phyloP scores from a whole-genome alignment of 345 rosid species.

The Arabidopsis suecica region DNA sequence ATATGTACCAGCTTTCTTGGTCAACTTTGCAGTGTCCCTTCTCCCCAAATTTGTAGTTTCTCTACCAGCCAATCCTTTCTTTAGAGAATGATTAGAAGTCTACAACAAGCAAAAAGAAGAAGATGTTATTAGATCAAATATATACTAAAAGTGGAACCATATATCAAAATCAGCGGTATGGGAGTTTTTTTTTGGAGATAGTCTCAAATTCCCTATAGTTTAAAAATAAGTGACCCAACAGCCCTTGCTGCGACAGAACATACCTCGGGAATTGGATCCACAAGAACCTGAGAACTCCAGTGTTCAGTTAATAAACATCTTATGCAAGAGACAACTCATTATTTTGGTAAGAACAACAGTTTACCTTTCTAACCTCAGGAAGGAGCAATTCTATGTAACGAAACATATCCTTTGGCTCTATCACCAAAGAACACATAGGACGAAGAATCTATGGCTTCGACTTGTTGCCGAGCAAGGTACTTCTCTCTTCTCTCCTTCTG shows the following conservation, averaged over 20 bases:
- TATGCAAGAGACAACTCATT: slow-evolving; percentile 16
- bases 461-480: slow-evolving; percentile 99
- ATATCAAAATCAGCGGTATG: too few relatives aligned
- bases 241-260: slow-evolving; percentile 99
- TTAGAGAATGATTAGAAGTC: slow-evolving; percentile 56
- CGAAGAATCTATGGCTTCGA: slow-evolving; percentile 51
- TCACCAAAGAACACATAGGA: slow-evolving; percentile 93
- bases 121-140: too few relatives aligned
- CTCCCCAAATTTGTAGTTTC: slow-evolving; percentile 61
- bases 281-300: slow-evolving; percentile 73
- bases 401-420: slow-evolving; percentile 97
- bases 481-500: slow-evolving; percentile 98
- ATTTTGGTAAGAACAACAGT: slow-evolving; percentile 1
- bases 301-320: slow-evolving; percentile 21
- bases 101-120: too few relatives aligned
- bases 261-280: slow-evolving; percentile 99
- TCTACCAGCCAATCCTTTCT: slow-evolving; percentile 68
- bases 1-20: slow-evolving; percentile 73
- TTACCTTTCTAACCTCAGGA: slow-evolving; percentile 98
- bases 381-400: slow-evolving; percentile 96
- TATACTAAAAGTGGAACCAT: too few relatives aligned
- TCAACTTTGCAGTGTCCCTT: slow-evolving; percentile 66
- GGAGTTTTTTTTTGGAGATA: too few relatives aligned
- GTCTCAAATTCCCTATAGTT: too few relatives aligned
- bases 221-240: slow-evolving; percentile 69